Percentiles rank a stretch among this genome's conserved stretches.
Conservation (phyloP, 2,329 filamentous ascomycete species). For the Colletotrichum kahawae region DNA sequence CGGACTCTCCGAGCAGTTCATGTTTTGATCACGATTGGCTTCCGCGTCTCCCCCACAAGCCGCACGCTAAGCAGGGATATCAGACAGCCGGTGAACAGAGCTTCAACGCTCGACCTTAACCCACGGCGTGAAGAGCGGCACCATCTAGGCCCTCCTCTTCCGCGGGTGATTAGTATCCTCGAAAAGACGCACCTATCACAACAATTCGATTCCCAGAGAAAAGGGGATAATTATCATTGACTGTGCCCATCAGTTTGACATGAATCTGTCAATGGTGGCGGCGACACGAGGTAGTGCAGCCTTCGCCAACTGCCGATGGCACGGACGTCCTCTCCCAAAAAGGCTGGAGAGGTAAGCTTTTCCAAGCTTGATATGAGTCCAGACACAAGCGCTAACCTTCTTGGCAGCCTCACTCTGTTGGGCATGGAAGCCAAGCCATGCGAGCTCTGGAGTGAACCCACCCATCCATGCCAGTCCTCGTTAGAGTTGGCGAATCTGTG, state of each 20-base stretch:
- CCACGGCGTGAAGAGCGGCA: not conserved
- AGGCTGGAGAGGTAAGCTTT: not conserved
- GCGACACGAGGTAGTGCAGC: not conserved
- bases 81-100: not conserved
- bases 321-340: not conserved
- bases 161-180: not conserved
- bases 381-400: conserved; percentile 18
- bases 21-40: not conserved
- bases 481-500: conserved; percentile 20
- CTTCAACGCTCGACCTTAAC: not conserved
- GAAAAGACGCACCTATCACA: not conserved
- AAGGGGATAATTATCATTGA: not conserved
- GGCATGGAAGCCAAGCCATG: not conserved
- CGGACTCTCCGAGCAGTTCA: not conserved
- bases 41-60: not conserved
- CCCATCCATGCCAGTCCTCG: not conserved
- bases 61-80: not conserved
- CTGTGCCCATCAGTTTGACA: not conserved
- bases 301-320: not conserved
- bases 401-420: conserved; percentile 16
- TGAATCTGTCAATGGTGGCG: not conserved
- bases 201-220: not conserved
- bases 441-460: not conserved
- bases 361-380: conserved; percentile 5
- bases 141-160: not conserved